Evolutionary conservation across 345 rosid species (phyloP).

Genomic region (Limnanthes douglasii): DNA sequence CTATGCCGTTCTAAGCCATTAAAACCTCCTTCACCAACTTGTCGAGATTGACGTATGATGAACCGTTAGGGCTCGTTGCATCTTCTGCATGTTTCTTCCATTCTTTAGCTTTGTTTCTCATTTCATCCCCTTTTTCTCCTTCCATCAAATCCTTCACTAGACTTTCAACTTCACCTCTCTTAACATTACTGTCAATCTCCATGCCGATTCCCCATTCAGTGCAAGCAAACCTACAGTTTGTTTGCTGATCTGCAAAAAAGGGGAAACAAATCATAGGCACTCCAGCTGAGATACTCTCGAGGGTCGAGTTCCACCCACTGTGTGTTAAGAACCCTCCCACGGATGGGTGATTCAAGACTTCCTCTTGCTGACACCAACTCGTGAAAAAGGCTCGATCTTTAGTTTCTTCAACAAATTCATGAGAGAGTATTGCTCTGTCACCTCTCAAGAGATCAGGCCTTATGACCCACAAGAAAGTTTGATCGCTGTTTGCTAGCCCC

Average conservation of each 20-base stretch:
- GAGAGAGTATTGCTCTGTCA: slow-evolving; percentile 22
- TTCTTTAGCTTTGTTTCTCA: slow-evolving; percentile 28
- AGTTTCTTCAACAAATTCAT: slow-evolving; percentile 21
- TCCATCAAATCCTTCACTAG: slow-evolving; percentile 37
- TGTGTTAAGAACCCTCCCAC: slow-evolving; percentile 49
- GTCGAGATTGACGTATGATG: slow-evolving; percentile 20
- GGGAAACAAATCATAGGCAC: slow-evolving; percentile 55
- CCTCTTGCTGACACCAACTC: slow-evolving; percentile 46
- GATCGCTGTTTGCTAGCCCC: slow-evolving; percentile 49
- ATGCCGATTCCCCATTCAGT: slow-evolving; percentile 47
- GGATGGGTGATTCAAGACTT: slow-evolving; percentile 31
- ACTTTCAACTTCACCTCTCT: slow-evolving; percentile 28
- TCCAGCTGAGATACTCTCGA: slow-evolving; percentile 29
- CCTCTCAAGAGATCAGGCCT: slow-evolving; percentile 42
- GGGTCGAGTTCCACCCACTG: slow-evolving; percentile 49
- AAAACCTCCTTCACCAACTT: slow-evolving; percentile 12
- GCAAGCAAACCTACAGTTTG: slow-evolving; percentile 29
- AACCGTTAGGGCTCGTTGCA: slow-evolving; percentile 15
- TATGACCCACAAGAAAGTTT: slow-evolving; percentile 40
- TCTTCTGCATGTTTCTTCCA: slow-evolving; percentile 24
- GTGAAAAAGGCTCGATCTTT: slow-evolving; percentile 19
- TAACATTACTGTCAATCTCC: slow-evolving; percentile 42
- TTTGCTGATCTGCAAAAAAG: slow-evolving; percentile 55
- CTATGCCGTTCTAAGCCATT: too few species aligned
- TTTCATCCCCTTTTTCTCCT: slow-evolving; percentile 32